Evolutionary conservation across 2,329 filamentous ascomycete genomes (phyloP).

Genomic region (Claviceps africana): DNA sequence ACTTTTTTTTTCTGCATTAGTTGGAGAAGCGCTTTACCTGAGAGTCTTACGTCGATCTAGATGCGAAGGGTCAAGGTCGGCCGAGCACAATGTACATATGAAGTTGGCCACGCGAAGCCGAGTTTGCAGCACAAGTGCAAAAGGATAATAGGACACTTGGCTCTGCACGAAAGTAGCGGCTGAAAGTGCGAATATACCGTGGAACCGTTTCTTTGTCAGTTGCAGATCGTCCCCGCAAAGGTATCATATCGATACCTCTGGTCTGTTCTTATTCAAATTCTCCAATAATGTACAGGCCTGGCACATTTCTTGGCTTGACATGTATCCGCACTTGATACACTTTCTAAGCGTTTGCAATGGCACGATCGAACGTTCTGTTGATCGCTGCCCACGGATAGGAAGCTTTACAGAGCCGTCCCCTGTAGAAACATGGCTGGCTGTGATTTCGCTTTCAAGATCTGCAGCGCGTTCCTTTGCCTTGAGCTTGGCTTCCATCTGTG

Average conservation of each 20-base stretch:
- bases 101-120: not conserved
- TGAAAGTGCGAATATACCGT: not conserved
- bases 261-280: conserved; percentile 69
- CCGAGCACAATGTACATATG: conserved; percentile 8
- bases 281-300: conserved; percentile 88
- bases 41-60: conserved; percentile 2
- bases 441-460: conserved; percentile 20
- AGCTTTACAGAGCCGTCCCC: conserved; percentile 19
- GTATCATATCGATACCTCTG: conserved; percentile 39
- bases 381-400: conserved; percentile 16
- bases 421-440: conserved; percentile 10
- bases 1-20: conserved; percentile 18
- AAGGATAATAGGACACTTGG: not conserved
- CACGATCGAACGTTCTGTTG: conserved; percentile 16
- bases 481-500: conserved; percentile 53
- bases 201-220: not conserved
- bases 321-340: conserved; percentile 82
- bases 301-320: conserved; percentile 86
- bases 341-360: conserved; percentile 64
- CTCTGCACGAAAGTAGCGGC: not conserved
- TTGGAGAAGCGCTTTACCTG: conserved; percentile 40
- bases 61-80: not conserved
- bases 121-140: not conserved
- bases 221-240: not conserved
- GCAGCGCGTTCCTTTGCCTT: conserved; percentile 10